These are phyloP conservation scores for Penicillium freii DNA, from an alignment of 2,329 filamentous ascomycete genomes.

Conservation along the genomic window DNA sequence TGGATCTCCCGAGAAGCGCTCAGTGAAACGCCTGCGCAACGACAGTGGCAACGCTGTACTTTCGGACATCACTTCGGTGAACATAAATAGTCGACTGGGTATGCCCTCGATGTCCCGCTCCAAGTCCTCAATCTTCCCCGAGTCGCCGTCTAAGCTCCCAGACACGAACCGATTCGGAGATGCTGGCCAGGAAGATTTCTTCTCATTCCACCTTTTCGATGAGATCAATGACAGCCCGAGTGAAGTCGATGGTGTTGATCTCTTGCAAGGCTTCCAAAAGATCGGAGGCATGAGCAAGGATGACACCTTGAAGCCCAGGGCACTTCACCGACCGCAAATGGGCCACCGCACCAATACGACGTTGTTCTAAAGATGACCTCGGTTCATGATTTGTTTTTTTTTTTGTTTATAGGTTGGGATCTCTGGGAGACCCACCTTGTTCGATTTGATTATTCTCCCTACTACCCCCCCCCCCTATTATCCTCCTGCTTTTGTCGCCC, in stretches of 20 bases:
- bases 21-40: slow-evolving; percentile 50
- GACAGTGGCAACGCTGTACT: slow-evolving; percentile 53
- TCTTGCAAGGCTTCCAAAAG: slow-evolving; percentile 49
- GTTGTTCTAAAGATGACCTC: slow-evolving; percentile 26
- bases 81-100: slow-evolving; percentile 36
- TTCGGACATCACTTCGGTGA: slow-evolving; percentile 42
- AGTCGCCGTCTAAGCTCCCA: slow-evolving; percentile 42
- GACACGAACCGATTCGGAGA: slow-evolving; percentile 36
- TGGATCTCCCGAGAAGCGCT: slow-evolving; percentile 57
- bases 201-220: slow-evolving; percentile 50
- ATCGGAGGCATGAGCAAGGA: slow-evolving; percentile 43
- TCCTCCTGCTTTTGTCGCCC: background rate
- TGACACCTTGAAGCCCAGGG: slow-evolving; percentile 30
- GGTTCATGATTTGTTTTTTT: slow-evolving; percentile 2
- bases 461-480: slow-evolving; percentile 2
- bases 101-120: slow-evolving; percentile 36
- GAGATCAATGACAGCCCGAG: slow-evolving; percentile 44
- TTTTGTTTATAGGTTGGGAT: background rate
- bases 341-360: slow-evolving; percentile 35
- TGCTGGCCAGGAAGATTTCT: slow-evolving; percentile 44
- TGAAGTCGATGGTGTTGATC: slow-evolving; percentile 47
- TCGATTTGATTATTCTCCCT: background rate
- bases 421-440: slow-evolving; percentile 6
- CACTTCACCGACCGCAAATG: slow-evolving; percentile 32
- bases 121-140: slow-evolving; percentile 38